Percentiles rank a stretch among this genome's conserved stretches.
phyloP scores from a whole-genome alignment of 1,284 basidiomycete species.

The Cryptococcus jaspeensis region DNA sequence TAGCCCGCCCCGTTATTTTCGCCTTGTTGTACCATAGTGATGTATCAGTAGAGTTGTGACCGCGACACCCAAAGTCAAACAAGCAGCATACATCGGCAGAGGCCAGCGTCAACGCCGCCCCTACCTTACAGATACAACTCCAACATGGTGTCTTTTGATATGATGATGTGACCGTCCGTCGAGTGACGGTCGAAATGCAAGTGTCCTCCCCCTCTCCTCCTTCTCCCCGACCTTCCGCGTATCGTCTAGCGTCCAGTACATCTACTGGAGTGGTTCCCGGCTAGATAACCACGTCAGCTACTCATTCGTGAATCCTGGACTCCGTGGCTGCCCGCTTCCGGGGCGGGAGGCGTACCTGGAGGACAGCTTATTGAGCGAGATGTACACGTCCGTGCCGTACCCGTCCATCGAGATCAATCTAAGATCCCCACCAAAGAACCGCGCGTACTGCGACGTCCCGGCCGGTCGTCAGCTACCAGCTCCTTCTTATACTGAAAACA shows the following conservation, averaged over 20 bases:
- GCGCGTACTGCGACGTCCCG: conserved; percentile 64
- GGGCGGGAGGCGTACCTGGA: conserved; percentile 35
- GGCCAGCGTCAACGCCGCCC: too few relatives aligned
- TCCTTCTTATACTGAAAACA: conserved; percentile 1
- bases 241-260: neutral
- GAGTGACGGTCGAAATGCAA: neutral
- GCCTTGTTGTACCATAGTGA: too few relatives aligned
- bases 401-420: conserved; percentile 97
- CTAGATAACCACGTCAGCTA: neutral
- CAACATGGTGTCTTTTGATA: neutral
- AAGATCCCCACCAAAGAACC: conserved; percentile 97
- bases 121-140: neutral
- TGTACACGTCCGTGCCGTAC: conserved; percentile 67
- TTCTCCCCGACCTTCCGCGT: neutral
- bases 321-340: neutral
- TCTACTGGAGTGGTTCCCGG: conserved; percentile 1
- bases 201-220: neutral
- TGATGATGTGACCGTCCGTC: neutral
- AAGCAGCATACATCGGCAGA: too few relatives aligned
- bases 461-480: neutral
- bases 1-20: too few relatives aligned
- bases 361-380: conserved; percentile 48
- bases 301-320: neutral
- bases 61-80: too few relatives aligned
- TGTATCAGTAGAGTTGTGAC: too few relatives aligned